phyloP scores from a whole-genome alignment of 345 rosid genomes.

The Mercurialis annua region DNA sequence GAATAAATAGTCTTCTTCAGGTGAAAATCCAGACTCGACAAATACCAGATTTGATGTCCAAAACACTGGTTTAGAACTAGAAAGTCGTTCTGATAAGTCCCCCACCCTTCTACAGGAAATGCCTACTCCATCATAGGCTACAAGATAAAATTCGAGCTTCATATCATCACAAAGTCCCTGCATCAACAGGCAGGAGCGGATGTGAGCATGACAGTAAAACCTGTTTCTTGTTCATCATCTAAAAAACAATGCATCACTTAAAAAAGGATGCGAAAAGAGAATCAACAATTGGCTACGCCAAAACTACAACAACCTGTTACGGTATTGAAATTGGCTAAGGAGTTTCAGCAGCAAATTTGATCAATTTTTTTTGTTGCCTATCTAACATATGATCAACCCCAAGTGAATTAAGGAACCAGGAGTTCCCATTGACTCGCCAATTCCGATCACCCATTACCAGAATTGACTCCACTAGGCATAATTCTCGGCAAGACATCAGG shows the following conservation, averaged over 20 bases:
- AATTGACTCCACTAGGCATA: too few species aligned
- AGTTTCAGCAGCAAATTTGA: constrained; percentile 1
- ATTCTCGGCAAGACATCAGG: too few species aligned
- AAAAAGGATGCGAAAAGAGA: background rate
- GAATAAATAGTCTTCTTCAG: constrained; percentile 49
- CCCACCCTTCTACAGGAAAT: constrained; percentile 70
- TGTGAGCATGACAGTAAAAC: constrained; percentile 12
- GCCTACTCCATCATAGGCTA: constrained; percentile 72
- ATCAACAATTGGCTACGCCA: background rate
- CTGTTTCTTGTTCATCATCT: constrained; percentile 12
- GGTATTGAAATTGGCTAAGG: background rate
- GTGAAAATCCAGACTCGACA: constrained; percentile 45
- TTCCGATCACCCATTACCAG: too few species aligned
- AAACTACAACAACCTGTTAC: constrained; percentile 5
- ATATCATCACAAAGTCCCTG: constrained; percentile 70
- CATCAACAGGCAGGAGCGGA: constrained; percentile 25
- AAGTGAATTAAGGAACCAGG: too few species aligned
- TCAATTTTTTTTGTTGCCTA: too few species aligned
- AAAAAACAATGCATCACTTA: background rate
- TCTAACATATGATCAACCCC: too few species aligned
- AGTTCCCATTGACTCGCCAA: too few species aligned
- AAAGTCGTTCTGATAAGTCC: constrained; percentile 42
- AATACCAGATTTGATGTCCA: constrained; percentile 58
- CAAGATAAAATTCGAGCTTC: constrained; percentile 67
- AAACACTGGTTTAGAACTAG: constrained; percentile 55